Evolutionary conservation across 2,329 filamentous ascomycete genomes (phyloP), one percentile per base, ranked within the genome.

Genomic region (Aspergillus tubingensis): DNA sequence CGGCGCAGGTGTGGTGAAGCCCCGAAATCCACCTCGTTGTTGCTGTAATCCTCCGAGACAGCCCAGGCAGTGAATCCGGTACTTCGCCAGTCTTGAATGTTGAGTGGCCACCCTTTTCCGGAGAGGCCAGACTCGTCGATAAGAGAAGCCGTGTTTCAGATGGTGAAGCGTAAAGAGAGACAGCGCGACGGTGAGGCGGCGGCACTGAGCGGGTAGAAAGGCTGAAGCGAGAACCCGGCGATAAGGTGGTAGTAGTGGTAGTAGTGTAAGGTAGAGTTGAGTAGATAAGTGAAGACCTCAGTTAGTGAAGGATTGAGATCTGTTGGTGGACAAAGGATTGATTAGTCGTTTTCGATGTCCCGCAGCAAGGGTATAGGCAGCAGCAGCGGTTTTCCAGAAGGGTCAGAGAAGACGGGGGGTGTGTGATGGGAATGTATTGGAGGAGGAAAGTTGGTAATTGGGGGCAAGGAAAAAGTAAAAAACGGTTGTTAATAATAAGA

Each of bases 101-200:
- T 44, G 49, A 15, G 25, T 43, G 51, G 39, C 41, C 21, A 51
- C 19, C 3, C 39, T 25, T 56, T 54, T 54, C 53, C 62, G 58
- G 59, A 57, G 44, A 38, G 54, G 57, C 38, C 58, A 19, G 44
- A 54, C 41, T 51, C 8, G 30, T 52, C 25, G 51, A 54, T 58
- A 61, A 56, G 53, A 62, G 64, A 61, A 62, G 59, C 64, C 62
- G 64, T 49, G 54, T 58, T 30, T 55, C 39, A 55, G 53, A 47
- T 39, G n/a, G 50, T 41, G 27, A 55, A 53, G 44, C 30, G 58
- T 52, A 49, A 48, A 49, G 58, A 61, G 52, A 39, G 52, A 39
- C 54, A 47, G 57, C 50, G 58, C 54, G 53, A 41, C 39, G 21
- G 57, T 51, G 52, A 47, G 56, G 56, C 49, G 56, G 56, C 49